phyloP scores from a whole-genome alignment of 83 land plant species.

The Thuja plicata region DNA sequence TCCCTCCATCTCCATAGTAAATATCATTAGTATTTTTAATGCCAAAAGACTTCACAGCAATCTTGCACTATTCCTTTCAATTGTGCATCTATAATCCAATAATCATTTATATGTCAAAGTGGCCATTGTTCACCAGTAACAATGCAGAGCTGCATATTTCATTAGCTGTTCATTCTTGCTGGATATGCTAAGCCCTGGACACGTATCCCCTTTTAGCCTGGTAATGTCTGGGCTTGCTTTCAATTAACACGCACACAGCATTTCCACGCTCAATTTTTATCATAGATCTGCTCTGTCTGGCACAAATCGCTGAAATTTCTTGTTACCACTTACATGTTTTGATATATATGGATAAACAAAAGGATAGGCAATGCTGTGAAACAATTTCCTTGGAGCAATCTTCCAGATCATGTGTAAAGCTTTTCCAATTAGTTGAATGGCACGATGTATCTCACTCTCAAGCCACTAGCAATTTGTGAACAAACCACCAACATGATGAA shows the following conservation, averaged over 20 bases:
- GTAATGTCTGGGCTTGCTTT: not conserved
- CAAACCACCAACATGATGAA: not conserved
- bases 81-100: not conserved
- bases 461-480: not conserved
- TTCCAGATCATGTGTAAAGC: not conserved
- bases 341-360: not conserved
- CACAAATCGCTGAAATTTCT: not conserved
- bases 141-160: not conserved
- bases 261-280: not conserved
- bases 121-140: not conserved
- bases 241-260: not conserved
- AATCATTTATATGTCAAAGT: not conserved
- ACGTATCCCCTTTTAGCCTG: not conserved
- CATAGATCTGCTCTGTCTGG: not conserved
- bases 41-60: not conserved
- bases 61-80: not conserved
- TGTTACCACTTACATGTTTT: not conserved
- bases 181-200: not conserved
- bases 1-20: too few relatives aligned
- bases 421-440: not conserved
- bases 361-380: not conserved
- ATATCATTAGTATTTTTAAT: too few relatives aligned
- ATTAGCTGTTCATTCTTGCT: not conserved
- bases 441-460: not conserved
- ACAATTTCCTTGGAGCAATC: not conserved